phyloP scores from a whole-genome alignment of 768 basidiomycete species.

The Terana coerulea region DNA sequence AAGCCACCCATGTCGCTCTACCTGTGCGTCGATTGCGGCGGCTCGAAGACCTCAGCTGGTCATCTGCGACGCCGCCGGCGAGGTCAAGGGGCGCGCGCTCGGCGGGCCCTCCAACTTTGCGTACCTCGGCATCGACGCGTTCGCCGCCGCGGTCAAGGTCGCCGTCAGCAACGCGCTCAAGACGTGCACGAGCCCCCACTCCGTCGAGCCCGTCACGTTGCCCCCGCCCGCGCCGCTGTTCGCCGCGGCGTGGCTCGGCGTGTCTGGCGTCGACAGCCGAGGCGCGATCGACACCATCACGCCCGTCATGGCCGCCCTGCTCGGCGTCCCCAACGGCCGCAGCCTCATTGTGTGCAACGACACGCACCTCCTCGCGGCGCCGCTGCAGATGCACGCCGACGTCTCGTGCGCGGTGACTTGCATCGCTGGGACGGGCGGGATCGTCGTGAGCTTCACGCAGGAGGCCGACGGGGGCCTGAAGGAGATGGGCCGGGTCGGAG shows the following conservation, averaged over 20 bases:
- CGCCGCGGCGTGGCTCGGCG: slow-evolving; percentile 76
- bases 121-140: slow-evolving; percentile 64
- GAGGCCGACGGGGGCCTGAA: slow-evolving; percentile 37
- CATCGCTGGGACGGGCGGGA: slow-evolving; percentile 82
- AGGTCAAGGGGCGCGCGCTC: slow-evolving; percentile 60
- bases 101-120: slow-evolving; percentile 86
- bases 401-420: slow-evolving; percentile 63
- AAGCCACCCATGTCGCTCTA: slow-evolving; percentile 39
- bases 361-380: slow-evolving; percentile 79
- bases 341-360: slow-evolving; percentile 72
- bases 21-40: slow-evolving; percentile 86
- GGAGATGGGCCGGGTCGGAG: slow-evolving; percentile 69
- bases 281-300: slow-evolving; percentile 56
- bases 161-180: slow-evolving; percentile 56
- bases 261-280: slow-evolving; percentile 78
- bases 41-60: slow-evolving; percentile 83
- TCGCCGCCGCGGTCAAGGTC: slow-evolving; percentile 47
- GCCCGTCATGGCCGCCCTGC: slow-evolving; percentile 48
- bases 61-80: slow-evolving; percentile 54
- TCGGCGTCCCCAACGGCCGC: slow-evolving; percentile 53
- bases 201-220: slow-evolving; percentile 32
- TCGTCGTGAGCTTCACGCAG: slow-evolving; percentile 61
- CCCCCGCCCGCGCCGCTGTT: slow-evolving; percentile 40
- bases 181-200: slow-evolving; percentile 35
- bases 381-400: slow-evolving; percentile 59